Conservation (phyloP, 2,329 filamentous ascomycete genomes). For the Diaporthe vaccinii region DNA sequence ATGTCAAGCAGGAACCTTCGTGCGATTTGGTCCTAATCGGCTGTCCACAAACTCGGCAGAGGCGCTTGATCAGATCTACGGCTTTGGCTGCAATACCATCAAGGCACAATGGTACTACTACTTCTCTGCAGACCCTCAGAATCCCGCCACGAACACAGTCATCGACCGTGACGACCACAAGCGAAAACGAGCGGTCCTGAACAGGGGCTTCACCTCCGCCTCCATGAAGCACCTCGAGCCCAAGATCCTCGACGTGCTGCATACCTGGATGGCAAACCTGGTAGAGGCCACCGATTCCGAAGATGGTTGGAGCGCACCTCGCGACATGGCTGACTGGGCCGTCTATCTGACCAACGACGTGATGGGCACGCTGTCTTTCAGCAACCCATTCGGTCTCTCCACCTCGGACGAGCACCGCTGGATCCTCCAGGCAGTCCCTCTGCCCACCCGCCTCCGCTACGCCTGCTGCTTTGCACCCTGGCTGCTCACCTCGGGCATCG, state of each 20-base stretch:
- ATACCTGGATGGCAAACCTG: slow-evolving; percentile 6
- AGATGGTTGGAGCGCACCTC: slow-evolving; percentile 16
- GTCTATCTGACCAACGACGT: slow-evolving; percentile 11
- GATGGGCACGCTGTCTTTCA: background rate
- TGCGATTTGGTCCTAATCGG: slow-evolving; percentile 24
- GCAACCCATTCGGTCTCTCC: slow-evolving; percentile 11
- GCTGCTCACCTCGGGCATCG: slow-evolving; percentile 6
- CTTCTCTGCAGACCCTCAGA: slow-evolving; percentile 14
- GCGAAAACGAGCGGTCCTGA: slow-evolving; percentile 17
- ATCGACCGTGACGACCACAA: slow-evolving; percentile 24
- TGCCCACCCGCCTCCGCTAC: background rate
- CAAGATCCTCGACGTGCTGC: slow-evolving; percentile 8
- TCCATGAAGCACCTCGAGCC: slow-evolving; percentile 18
- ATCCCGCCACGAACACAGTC: slow-evolving; percentile 16
- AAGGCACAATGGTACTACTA: slow-evolving; percentile 26
- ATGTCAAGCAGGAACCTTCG: slow-evolving; percentile 16
- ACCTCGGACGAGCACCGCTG: slow-evolving; percentile 20
- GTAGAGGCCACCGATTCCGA: slow-evolving; percentile 3
- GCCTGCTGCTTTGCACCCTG: slow-evolving; percentile 1
- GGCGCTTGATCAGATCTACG: slow-evolving; percentile 27
- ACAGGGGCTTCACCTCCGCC: slow-evolving; percentile 17
- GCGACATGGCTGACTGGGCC: slow-evolving; percentile 6
- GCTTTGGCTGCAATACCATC: slow-evolving; percentile 12
- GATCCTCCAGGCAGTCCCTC: slow-evolving; percentile 4
- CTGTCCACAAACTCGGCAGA: slow-evolving; percentile 22